Conservation (phyloP, 768 basidiomycete species). For the Collybia mongolica region DNA sequence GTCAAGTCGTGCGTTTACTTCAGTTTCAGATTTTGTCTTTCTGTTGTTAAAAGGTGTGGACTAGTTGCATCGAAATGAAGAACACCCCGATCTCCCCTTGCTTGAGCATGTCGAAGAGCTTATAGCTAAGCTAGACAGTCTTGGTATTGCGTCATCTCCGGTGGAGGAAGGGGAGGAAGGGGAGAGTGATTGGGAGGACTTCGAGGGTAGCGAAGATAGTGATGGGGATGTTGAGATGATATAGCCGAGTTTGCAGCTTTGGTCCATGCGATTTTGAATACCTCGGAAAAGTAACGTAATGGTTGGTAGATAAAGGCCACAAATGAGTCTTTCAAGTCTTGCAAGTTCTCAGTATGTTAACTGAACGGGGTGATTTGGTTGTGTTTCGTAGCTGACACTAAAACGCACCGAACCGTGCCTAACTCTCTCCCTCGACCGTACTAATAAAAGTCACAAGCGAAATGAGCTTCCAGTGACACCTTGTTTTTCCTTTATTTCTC, state of each 20-base stretch:
- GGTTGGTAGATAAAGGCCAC: too few species aligned
- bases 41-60: constrained; percentile 5
- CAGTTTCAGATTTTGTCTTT: not conserved
- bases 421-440: not conserved
- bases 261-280: not conserved
- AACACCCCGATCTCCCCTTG: constrained; percentile 74
- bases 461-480: constrained; percentile 12
- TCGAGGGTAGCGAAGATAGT: constrained; percentile 54
- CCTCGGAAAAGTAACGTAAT: constrained; percentile 19
- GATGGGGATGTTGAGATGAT: constrained; percentile 61
- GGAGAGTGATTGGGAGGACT: constrained; percentile 60
- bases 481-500: not conserved
- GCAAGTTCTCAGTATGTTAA: too few species aligned
- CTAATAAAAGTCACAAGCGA: constrained; percentile 9
- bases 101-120: constrained; percentile 77
- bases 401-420: too few species aligned
- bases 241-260: constrained; percentile 19
- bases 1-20: constrained; percentile 60
- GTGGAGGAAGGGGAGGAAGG: constrained; percentile 55
- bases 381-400: too few species aligned
- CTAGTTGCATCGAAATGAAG: constrained; percentile 70
- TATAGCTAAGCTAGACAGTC: constrained; percentile 59
- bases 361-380: too few species aligned
- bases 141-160: constrained; percentile 64
- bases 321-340: too few species aligned